A percentile compares a stretch with the other conserved stretches of the same genome.
Conservation (phyloP, 768 basidiomycete species). For the Crepidotus variabilis region DNA sequence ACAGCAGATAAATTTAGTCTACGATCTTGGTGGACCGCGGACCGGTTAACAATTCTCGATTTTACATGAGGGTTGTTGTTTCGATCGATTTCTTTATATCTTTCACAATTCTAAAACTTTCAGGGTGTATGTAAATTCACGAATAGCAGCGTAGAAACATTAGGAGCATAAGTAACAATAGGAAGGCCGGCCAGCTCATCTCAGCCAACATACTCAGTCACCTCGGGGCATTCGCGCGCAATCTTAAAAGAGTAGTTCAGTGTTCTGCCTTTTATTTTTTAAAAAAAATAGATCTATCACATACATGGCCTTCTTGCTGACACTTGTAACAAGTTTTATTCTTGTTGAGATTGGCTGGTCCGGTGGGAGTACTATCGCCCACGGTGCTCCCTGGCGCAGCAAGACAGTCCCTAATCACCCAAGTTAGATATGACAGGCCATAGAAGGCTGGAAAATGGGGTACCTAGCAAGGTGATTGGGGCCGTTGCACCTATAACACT, state of each 20-base stretch:
- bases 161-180: background rate
- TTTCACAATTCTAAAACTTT: background rate
- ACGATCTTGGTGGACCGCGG: background rate
- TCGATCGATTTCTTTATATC: background rate
- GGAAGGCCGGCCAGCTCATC: conserved; percentile 1
- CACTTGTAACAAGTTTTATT: conserved; percentile 87
- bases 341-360: conserved; percentile 47
- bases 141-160: background rate
- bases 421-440: conserved; percentile 1
- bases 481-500: conserved; percentile 88
- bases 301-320: conserved; percentile 82
- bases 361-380: conserved; percentile 41
- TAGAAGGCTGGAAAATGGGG: conserved; percentile 8
- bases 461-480: conserved; percentile 86
- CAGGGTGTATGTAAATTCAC: background rate
- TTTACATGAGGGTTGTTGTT: background rate
- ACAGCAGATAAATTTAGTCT: background rate
- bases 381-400: conserved; percentile 60
- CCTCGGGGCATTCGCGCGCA: conserved; percentile 63
- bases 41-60: background rate
- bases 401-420: conserved; percentile 65
- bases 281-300: conserved; percentile 21
- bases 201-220: conserved; percentile 47
- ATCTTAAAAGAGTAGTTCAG: conserved; percentile 36
- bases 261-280: background rate